phyloP scores from a whole-genome alignment of 805 yeast genomes.

The Myxozyma geophila region DNA sequence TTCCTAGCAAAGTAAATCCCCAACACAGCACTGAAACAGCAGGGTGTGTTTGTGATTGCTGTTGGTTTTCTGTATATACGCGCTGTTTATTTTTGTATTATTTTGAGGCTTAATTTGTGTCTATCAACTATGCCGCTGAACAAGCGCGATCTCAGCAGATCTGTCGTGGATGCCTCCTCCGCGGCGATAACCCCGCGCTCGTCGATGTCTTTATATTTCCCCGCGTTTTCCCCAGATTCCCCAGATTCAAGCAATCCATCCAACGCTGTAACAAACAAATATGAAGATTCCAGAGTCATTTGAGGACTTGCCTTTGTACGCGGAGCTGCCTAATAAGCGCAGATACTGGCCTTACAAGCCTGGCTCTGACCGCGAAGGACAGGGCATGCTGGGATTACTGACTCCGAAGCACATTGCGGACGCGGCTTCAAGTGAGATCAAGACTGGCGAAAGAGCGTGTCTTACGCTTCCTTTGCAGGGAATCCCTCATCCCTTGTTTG shows the following conservation, averaged over 20 bases:
- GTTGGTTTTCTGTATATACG: background rate
- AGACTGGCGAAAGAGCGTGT: conserved; percentile 36
- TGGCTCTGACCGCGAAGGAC: conserved; percentile 40
- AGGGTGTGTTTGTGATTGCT: background rate
- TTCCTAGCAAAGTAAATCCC: too few relatives aligned
- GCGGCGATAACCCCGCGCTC: background rate
- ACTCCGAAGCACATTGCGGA: conserved; percentile 38
- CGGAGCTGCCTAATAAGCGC: conserved; percentile 37
- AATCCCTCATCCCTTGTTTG: conserved; percentile 33
- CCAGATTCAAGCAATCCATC: background rate
- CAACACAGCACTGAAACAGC: too few relatives aligned
- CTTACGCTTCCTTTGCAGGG: conserved; percentile 34
- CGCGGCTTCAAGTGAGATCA: conserved; percentile 34
- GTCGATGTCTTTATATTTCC: background rate
- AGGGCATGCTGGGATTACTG: conserved; percentile 38
- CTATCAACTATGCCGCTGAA: background rate
- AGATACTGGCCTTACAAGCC: conserved; percentile 41
- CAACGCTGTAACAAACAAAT: background rate
- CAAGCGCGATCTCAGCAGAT: background rate
- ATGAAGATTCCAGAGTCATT: conserved; percentile 10
- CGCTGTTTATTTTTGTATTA: background rate
- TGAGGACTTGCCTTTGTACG: conserved; percentile 36
- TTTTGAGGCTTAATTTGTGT: background rate
- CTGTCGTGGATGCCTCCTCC: background rate
- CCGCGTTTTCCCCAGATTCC: background rate